Conservation (phyloP, 345 rosid species). For the Eucalyptus marginata region DNA sequence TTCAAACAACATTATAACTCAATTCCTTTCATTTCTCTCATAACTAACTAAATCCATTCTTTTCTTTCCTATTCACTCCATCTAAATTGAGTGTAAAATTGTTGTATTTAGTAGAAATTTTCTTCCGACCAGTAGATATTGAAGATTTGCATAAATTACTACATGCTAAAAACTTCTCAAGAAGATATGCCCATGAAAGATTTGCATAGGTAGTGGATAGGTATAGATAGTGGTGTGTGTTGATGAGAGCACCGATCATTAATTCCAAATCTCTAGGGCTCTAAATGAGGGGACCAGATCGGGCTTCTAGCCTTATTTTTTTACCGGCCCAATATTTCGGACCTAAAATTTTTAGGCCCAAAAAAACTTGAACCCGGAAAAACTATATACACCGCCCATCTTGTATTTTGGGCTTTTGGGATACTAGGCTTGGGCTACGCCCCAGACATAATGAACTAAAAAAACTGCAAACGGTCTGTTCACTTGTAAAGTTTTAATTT, state of each 20-base stretch:
- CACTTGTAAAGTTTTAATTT: not conserved
- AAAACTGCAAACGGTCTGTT: not conserved
- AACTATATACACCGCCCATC: not conserved
- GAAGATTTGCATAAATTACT: not conserved
- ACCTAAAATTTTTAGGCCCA: not conserved
- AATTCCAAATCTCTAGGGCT: not conserved
- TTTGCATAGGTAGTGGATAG: not conserved
- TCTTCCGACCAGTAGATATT: not conserved
- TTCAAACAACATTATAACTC: not conserved
- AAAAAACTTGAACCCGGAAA: not conserved
- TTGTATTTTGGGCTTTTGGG: not conserved
- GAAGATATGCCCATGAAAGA: not conserved
- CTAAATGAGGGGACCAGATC: not conserved
- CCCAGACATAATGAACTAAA: not conserved
- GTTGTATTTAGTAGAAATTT: not conserved
- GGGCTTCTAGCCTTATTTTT: not conserved
- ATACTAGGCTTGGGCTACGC: not conserved
- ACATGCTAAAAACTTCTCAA: not conserved
- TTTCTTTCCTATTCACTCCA: not conserved
- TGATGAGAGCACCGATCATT: not conserved
- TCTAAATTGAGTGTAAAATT: not conserved
- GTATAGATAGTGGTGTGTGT: not conserved
- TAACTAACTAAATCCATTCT: not conserved
- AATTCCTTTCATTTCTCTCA: not conserved
- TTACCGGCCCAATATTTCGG: not conserved